phyloP scores from a whole-genome alignment of 352 stramenopile genomes.

The Globisporangium echinulatum region DNA sequence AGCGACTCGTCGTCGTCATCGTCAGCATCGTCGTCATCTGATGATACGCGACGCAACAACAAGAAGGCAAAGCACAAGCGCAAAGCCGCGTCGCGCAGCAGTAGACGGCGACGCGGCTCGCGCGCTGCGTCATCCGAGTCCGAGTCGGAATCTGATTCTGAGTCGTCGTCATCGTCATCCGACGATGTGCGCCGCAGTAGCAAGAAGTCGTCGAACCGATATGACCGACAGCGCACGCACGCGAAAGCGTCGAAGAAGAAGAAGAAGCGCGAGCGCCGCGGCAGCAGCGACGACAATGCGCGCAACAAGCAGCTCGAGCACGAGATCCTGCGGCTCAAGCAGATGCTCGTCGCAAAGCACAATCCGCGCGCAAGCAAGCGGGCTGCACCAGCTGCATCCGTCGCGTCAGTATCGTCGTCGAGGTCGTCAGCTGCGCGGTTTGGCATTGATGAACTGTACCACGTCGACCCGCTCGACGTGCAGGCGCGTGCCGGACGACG shows the following conservation, averaged over 20 bases:
- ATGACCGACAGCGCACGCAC: constrained; percentile 3
- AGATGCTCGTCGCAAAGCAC: constrained; percentile 60
- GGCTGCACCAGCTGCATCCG: too few species aligned
- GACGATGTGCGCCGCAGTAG: constrained; percentile 3
- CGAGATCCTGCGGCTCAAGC: constrained; percentile 72
- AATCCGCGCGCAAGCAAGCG: constrained; percentile 2
- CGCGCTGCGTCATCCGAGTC: too few species aligned
- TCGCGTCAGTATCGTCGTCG: neutral
- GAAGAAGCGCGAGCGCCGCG: constrained; percentile 13
- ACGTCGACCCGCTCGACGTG: constrained; percentile 1
- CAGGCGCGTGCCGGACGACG: constrained; percentile 18
- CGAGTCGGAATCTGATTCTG: too few species aligned
- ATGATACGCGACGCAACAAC: constrained; percentile 3
- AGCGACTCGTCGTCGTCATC: neutral
- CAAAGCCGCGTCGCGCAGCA: too few species aligned
- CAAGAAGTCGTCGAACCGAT: constrained; percentile 8
- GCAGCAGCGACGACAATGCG: constrained; percentile 14
- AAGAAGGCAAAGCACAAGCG: neutral
- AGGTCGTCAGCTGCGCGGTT: constrained; percentile 1
- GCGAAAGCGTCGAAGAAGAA: constrained; percentile 6
- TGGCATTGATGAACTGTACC: constrained; percentile 4
- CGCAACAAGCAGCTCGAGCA: constrained; percentile 48
- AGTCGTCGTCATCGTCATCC: neutral
- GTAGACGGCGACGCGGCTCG: too few species aligned
- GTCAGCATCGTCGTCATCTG: neutral